Evolutionary conservation across 768 basidiomycete genomes (phyloP).

Genomic region (Naganishia kalamii): DNA sequence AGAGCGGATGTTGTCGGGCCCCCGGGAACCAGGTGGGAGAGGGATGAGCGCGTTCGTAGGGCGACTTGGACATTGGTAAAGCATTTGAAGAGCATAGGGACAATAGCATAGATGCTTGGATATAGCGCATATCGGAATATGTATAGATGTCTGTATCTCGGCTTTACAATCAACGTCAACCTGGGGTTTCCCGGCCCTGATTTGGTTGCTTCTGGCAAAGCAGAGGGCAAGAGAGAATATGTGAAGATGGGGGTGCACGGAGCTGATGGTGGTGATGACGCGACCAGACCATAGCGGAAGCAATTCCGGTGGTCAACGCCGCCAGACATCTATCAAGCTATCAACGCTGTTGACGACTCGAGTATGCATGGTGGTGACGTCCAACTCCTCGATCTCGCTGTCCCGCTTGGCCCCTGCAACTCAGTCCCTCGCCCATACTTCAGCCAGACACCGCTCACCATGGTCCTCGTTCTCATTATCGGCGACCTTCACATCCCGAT

Average conservation of each 20-base stretch:
- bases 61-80: slow-evolving; percentile 5
- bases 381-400: background rate
- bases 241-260: too few relatives aligned
- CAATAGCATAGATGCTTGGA: background rate
- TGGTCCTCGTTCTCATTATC: slow-evolving; percentile 92
- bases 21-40: slow-evolving; percentile 7
- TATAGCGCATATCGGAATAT: background rate
- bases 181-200: too few relatives aligned
- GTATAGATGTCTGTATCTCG: too few relatives aligned
- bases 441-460: slow-evolving; percentile 38
- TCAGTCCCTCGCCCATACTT: background rate
- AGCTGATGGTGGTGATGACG: background rate
- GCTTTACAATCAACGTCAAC: too few relatives aligned
- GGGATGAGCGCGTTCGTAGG: background rate
- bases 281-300: slow-evolving; percentile 3
- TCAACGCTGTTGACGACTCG: too few relatives aligned
- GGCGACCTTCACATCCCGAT: slow-evolving; percentile 97
- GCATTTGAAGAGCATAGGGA: slow-evolving; percentile 2
- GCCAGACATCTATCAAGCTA: background rate
- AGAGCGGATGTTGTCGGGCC: background rate
- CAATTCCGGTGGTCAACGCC: background rate
- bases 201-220: too few relatives aligned
- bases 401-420: background rate
- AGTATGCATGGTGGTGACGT: background rate
- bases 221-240: background rate